phyloP scores from a whole-genome alignment of 768 basidiomycete species.

The Calocera cornea region DNA sequence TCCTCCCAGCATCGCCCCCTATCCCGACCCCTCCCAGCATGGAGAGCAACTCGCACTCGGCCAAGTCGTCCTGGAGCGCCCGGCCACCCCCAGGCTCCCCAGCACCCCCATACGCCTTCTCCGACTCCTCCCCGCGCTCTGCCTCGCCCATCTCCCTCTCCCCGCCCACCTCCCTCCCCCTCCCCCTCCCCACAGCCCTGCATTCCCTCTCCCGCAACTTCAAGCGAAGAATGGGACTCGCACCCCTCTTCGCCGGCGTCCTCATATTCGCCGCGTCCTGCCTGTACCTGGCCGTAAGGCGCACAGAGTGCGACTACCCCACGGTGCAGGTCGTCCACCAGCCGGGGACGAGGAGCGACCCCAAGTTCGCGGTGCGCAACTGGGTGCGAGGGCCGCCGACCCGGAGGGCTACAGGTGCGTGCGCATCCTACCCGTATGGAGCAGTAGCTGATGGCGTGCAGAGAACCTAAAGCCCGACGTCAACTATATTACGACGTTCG shows the following conservation, averaged over 20 bases:
- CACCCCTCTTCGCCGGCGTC: not conserved
- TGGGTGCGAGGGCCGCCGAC: not conserved
- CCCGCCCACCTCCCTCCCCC: not conserved
- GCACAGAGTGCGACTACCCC: not conserved
- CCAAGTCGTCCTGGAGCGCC: not conserved
- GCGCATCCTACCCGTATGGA: not conserved
- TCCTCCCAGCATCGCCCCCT: too few relatives aligned
- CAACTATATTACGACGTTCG: conserved; percentile 60
- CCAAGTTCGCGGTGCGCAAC: not conserved
- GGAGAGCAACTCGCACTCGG: not conserved
- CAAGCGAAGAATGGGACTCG: not conserved
- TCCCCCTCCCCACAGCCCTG: not conserved
- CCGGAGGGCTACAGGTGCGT: not conserved
- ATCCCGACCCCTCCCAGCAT: too few relatives aligned
- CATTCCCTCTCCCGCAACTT: not conserved
- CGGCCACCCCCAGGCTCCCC: not conserved
- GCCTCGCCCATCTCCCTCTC: not conserved
- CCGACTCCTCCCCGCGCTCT: not conserved
- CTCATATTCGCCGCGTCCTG: not conserved
- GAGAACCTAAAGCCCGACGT: conserved; percentile 49
- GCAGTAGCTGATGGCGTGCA: conserved; percentile 15
- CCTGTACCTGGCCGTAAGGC: not conserved
- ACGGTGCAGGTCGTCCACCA: not conserved
- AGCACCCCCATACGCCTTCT: not conserved
- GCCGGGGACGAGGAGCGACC: not conserved